Evolutionary conservation across 805 yeast genomes (phyloP), one percentile per base, ranked within the genome.

Genomic region (Teunomyces gatunensis): DNA sequence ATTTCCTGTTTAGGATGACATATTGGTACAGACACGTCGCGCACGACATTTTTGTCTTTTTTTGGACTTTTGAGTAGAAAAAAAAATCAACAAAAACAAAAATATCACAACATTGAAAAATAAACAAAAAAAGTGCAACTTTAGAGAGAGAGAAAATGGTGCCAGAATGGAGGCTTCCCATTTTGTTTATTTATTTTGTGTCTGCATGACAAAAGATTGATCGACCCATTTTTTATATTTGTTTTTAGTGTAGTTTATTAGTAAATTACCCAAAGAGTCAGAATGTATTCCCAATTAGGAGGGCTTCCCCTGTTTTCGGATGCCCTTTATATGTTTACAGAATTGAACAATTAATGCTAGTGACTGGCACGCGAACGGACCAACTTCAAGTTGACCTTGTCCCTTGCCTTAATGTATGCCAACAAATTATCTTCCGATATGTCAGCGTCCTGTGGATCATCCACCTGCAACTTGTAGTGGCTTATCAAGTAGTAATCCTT

Each of bases 401-500:
- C 47, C 34, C 48, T 52, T 1, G 52, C 25, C 42, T 57, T 60
- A 11, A 67, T 53, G 36, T 56, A 55, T 18, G 29, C 41, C 49
- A 54, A 46, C 34, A 54, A 45, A 12, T 48, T 49, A 12, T 47
- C 61, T 11, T 49, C 56, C 6, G 42, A 50, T 6, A 25, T 42
- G 15, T 20, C 37, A 10, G 29, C 46, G 25, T 44, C 48, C 5
- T 20, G 15, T 35, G 49, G 55, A 15, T 52, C 51, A 12, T 50
- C 47, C 5, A 53, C 51, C 32, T 51, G 51, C 39, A 67, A 57
- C 17, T 50, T 56, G 50, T 66, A 68, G 45, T 64, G 71, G 44
- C 55, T 51, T 13, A 54, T 56, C 42, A 65, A 54, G 39, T 56
- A 59, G 39, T 51, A 54, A 45, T 68, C 70, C 39, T 62, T 64